Conservation (phyloP, 768 basidiomycete genomes). For the Tremella mesenterica region DNA sequence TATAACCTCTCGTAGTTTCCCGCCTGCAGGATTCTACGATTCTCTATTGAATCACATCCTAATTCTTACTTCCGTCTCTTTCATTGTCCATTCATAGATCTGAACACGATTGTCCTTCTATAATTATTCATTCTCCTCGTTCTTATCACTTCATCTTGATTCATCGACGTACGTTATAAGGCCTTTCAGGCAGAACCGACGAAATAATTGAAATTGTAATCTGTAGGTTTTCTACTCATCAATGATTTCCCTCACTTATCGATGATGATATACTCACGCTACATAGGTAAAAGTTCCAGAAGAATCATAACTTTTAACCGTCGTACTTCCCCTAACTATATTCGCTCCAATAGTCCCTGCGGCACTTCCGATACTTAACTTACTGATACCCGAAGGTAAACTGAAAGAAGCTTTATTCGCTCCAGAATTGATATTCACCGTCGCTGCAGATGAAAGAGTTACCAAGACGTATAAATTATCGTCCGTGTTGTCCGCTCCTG, state of each 20-base stretch:
- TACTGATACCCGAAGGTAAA: constrained; percentile 26
- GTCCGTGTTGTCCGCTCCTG: constrained; percentile 24
- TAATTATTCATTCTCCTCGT: too few relatives aligned
- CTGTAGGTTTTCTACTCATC: constrained; percentile 18
- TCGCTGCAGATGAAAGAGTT: constrained; percentile 17
- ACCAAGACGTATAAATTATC: constrained; percentile 40
- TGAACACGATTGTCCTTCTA: background rate
- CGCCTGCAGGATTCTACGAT: too few relatives aligned
- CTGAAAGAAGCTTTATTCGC: constrained; percentile 19
- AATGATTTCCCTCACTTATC: background rate
- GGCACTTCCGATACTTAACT: constrained; percentile 24
- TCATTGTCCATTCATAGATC: background rate
- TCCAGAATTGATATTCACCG: constrained; percentile 26
- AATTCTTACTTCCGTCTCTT: background rate
- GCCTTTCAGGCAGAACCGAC: constrained; percentile 18
- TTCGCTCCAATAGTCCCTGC: constrained; percentile 28
- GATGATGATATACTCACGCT: constrained; percentile 17
- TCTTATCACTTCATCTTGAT: background rate
- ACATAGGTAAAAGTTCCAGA: constrained; percentile 25
- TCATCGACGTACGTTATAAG: background rate
- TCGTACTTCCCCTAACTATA: constrained; percentile 18
- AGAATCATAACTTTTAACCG: constrained; percentile 23
- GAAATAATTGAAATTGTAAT: constrained; percentile 43
- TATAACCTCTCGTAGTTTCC: too few relatives aligned
- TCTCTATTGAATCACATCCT: background rate